Evolutionary conservation across 345 rosid genomes (phyloP), one percentile per base, ranked within the genome.

Genomic region (Boechera retrofracta): DNA sequence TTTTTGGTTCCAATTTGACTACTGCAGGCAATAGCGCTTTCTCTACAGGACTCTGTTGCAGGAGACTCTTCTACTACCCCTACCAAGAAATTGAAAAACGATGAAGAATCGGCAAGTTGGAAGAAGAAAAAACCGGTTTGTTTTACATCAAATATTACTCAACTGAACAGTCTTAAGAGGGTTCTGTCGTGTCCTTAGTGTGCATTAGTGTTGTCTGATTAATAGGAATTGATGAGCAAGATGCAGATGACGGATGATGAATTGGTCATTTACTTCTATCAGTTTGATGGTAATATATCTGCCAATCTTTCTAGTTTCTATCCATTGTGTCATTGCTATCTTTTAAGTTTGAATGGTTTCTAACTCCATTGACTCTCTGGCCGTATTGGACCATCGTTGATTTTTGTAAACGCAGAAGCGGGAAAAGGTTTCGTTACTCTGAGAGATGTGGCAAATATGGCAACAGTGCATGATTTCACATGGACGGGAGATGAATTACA

Each of bases 181-280:
- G 6, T 68, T 24, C 21, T 55, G 12, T 32, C 66, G 10, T 61
- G 29, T 5, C 42, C 64, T 74, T 24, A 36, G 26, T 51, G 5
- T 36, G 32, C 33, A 39, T 33, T 67, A 38, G 24, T 81, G 13
- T 52, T 68, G 73, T 75, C 11, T 57, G 52, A 24, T 45, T 65
- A 44, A 11, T 71, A 63, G 84, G 85, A 86, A 86, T 84, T 88
- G 70, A 77, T 78, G 54, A 87, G 87, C 78, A 74, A 92, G 75
- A 83, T 80, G 81, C 87, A 88, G 79, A 91, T 91, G 94, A 90
- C 93, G 6, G 92, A 83, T 75, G 97, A 94, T 68, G 97, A 94
- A 71, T 71, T 91, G 82, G 53, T 86, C 72, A 41, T 91, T 42
- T 86, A 90, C 81, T 90, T 94, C 79, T 94, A 82, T 76, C 87